Evolutionary conservation across 116 monocot genomes (phyloP), one percentile per base, ranked within the genome.

Genomic region (Phalaenopsis hybrid): DNA sequence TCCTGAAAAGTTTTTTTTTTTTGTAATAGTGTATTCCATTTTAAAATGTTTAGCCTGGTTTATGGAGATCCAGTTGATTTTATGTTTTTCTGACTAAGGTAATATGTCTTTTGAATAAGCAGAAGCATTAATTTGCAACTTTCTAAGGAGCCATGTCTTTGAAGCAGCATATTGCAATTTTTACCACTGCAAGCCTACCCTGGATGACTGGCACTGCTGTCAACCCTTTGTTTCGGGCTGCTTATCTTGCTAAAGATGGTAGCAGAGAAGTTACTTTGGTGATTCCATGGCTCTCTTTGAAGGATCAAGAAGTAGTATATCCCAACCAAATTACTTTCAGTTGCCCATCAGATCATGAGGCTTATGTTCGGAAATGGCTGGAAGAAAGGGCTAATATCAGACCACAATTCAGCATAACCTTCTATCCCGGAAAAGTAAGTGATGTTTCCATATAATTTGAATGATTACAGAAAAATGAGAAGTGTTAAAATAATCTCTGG

Each of bases 151-250:
- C 51, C 44, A 89, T 89, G 86, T 81, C 76, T 41, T 25, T 52
- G 80, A 90, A 90, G 82, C 88, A 86, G 41, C 85, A 92, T 44
- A 89, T 96, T 81, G 86, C 93, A 37, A 93, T 96, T 80, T 93
- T 93, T 57, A 96, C 96, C 34, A 96, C 96, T 55, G 96, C 96
- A 46, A 92, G 96, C 83, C 88, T 96, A 50, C 96, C 96, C 72
- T 96, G 96, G 96, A 91, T 96, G 96, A 96, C 96, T 50, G 93
- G 96, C n/a, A 96, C 93, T 57, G 92, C 96, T 45, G 84, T 96
- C 23, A 96, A 96, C 65, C 96, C 96, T 25, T 86, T 96, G 51
- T 96, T 96, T 80, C 89, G 96, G 49, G 96, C 96, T 70, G 92
- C 96, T 55, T 96, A 91, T 84, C 92, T 96, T 44, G 89, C 92